Evolutionary conservation across 1,284 basidiomycete species (phyloP), one percentile per base, ranked within the genome.

Genomic region (Uromyces viciae-fabae): DNA sequence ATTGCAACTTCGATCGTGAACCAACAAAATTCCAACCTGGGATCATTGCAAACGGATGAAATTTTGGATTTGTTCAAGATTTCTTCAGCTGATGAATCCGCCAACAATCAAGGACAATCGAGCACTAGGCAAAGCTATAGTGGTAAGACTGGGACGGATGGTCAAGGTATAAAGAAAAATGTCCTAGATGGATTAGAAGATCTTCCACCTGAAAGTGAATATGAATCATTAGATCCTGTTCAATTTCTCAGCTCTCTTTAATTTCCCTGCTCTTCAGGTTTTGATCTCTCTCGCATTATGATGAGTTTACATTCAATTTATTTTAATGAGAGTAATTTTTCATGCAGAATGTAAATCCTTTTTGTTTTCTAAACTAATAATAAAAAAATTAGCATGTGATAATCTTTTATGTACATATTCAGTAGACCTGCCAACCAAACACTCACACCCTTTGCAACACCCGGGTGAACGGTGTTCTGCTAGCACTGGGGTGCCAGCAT

Each of bases 1-100:
- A 95, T 99, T 83, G 97, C 97, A 25, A 93, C 94, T 84, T 95
- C 95, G 7, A 91, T 99, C 81, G 94, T 99, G 54, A 98, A 94
- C 3, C 95, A 99, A 86, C 95, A 99, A 86, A 99, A 99, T 86
- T 90, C 94, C 1, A 94, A 94, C 42, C 88, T 99, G 81, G 89
- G 91, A 0, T 93, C 94, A 3, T 98, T 99, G 95, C 95, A 97
- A 84, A 98, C 97, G 0, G 95, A 98, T 85, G 91, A 95, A 83
- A 95, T 99, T 54, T 88, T 99, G 54, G 97, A 99, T 86, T 89
- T 99, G 60, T 99, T 99, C 90, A 90, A 89, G 84, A 91, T 91
- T 25, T 94, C 93, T 8, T 73, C 71, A 36, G 22, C 15, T 36
- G 71, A 58, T 38, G 22, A 17, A 36, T 90, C 90, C 5, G 88